phyloP scores from a whole-genome alignment of 768 basidiomycete genomes.

The Paxillus involutus region DNA sequence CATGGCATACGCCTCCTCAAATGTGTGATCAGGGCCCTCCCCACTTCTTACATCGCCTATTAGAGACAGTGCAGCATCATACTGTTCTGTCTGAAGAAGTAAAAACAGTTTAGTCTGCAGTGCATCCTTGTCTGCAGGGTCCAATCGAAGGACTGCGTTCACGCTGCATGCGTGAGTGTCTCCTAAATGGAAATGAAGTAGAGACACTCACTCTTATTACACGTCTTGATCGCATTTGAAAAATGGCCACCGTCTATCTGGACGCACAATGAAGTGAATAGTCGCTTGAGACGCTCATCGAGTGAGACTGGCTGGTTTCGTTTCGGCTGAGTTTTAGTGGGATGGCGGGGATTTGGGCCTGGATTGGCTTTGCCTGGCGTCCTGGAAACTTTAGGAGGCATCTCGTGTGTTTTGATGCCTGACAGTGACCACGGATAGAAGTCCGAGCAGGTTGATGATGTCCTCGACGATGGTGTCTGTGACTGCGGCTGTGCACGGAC shows the following conservation, averaged over 20 bases:
- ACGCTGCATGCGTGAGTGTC: conserved; percentile 16
- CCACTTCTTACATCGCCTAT: conserved; percentile 32
- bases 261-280: conserved; percentile 78
- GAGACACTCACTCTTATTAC: conserved; percentile 75
- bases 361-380: background rate
- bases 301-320: conserved; percentile 21
- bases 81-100: conserved; percentile 84
- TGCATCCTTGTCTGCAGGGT: conserved; percentile 69
- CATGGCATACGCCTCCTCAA: conserved; percentile 80
- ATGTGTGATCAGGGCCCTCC: conserved; percentile 30
- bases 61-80: conserved; percentile 64
- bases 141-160: conserved; percentile 64
- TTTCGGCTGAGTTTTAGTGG: conserved; percentile 10
- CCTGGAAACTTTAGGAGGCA: conserved; percentile 19
- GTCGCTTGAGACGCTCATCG: conserved; percentile 44
- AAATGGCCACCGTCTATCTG: conserved; percentile 92
- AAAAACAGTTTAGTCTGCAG: conserved; percentile 84
- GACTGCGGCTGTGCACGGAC: no score
- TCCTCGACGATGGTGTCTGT: conserved; percentile 2
- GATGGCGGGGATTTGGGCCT: conserved; percentile 4
- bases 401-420: conserved; percentile 1
- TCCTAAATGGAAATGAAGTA: conserved; percentile 20
- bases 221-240: conserved; percentile 84
- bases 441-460: no score
- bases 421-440: background rate